These are phyloP conservation scores for Kodamaea fungicola DNA, from an alignment of 1,139 yeast genomes.

Conservation along the genomic window DNA sequence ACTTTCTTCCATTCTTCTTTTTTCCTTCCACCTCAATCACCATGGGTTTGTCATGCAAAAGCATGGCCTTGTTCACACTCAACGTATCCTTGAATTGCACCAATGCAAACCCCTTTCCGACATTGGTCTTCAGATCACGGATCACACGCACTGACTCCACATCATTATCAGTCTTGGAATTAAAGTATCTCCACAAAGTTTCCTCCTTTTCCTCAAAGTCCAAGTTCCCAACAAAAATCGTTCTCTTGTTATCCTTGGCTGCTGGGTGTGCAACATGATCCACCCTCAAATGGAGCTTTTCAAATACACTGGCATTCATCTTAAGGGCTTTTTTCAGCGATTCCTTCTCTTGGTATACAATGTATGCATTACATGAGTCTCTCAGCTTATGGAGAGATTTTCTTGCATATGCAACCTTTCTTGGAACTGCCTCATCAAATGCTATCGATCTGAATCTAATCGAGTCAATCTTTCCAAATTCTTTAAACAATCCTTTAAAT, in stretches of 20 bases:
- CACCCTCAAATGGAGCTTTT: constrained; percentile 76
- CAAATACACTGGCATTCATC: constrained; percentile 67
- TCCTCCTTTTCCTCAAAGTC: constrained; percentile 94
- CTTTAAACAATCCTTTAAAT: constrained; percentile 59
- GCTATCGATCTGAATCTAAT: constrained; percentile 91
- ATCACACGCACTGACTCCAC: constrained; percentile 88
- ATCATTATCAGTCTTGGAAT: constrained; percentile 53
- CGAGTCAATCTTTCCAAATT: constrained; percentile 63
- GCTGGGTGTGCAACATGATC: constrained; percentile 92
- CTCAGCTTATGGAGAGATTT: constrained; percentile 75
- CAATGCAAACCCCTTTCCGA: constrained; percentile 97
- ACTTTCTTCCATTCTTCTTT: constrained; percentile 51
- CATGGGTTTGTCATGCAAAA: constrained; percentile 71
- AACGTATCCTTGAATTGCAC: constrained; percentile 85
- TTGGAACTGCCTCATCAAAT: constrained; percentile 81
- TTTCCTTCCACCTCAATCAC: constrained; percentile 21
- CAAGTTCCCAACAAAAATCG: constrained; percentile 89
- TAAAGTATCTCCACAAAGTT: constrained; percentile 79
- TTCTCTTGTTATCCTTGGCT: constrained; percentile 76
- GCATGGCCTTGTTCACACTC: constrained; percentile 77
- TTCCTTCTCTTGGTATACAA: constrained; percentile 60
- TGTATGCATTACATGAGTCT: constrained; percentile 83
- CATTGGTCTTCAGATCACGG: constrained; percentile 87
- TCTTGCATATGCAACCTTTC: constrained; percentile 86
- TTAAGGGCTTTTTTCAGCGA: constrained; percentile 52